Evolutionary conservation across 2,329 filamentous ascomycete species (phyloP).

Genomic region (Torrubiellomyces zombiae): DNA sequence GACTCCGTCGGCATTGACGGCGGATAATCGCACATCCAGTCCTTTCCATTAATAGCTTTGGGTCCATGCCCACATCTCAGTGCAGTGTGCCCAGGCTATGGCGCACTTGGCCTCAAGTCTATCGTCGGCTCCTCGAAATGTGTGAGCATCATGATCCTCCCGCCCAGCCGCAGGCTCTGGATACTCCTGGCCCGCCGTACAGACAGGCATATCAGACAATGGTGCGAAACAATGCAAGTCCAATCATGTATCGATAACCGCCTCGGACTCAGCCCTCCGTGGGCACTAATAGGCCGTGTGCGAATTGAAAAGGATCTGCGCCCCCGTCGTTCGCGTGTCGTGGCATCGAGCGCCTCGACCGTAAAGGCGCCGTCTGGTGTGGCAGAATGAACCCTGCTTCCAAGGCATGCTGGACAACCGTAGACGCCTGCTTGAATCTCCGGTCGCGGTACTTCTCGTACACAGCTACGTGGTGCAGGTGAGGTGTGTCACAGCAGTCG

Average conservation of each 20-base stretch:
- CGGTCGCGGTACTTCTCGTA: conserved; percentile 86
- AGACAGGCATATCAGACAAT: no score
- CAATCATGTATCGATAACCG: no score
- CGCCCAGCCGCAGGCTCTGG: no score
- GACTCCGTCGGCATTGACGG: no score
- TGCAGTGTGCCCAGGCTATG: no score
- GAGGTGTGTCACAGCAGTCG: conserved; percentile 72
- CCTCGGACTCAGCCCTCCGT: conserved; percentile 11
- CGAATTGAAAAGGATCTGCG: conserved; percentile 11
- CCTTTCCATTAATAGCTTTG: no score
- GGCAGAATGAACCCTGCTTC: conserved; percentile 38
- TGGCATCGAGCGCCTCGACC: conserved; percentile 8
- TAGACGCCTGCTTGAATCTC: conserved; percentile 70
- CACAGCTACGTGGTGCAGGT: conserved; percentile 69
- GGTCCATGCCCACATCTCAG: no score
- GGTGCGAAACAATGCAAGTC: conserved; percentile 2
- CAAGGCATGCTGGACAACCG: conserved; percentile 64
- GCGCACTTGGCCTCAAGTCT: no score
- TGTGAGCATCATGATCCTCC: no score
- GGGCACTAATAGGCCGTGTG: conserved; percentile 14
- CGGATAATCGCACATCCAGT: no score
- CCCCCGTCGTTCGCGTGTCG: conserved; percentile 8
- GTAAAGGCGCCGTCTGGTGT: conserved; percentile 22
- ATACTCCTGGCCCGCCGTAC: no score
- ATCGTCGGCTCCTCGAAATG: no score